Evolutionary conservation across 2,329 filamentous ascomycete genomes (phyloP).

Genomic region (Aureobasidium uvarum): DNA sequence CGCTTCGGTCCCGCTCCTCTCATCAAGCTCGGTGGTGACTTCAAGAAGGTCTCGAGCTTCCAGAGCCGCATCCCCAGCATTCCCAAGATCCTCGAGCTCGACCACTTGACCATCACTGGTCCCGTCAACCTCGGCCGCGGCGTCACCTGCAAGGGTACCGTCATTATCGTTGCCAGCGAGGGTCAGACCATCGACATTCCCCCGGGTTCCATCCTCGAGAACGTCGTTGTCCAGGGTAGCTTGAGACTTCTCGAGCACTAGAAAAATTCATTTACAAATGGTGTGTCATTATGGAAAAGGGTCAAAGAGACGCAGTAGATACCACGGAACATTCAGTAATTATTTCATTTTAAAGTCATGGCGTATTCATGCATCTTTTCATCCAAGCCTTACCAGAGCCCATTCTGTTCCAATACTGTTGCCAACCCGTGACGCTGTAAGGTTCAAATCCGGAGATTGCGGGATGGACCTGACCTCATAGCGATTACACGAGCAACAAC

Average conservation of each 20-base stretch:
- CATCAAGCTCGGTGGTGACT: slow-evolving; percentile 98
- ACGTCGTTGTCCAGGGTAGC: slow-evolving; percentile 97
- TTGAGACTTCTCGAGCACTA: slow-evolving; percentile 71
- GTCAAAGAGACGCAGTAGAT: slow-evolving; percentile 25
- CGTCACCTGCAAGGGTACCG: slow-evolving; percentile 94
- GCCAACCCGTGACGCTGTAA: not conserved
- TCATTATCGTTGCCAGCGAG: slow-evolving; percentile 98
- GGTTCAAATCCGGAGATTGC: slow-evolving; percentile 12
- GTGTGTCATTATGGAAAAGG: slow-evolving; percentile 21
- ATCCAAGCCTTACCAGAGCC: not conserved
- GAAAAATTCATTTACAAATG: slow-evolving; percentile 25
- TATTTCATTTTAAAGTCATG: slow-evolving; percentile 24
- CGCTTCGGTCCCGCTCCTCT: slow-evolving; percentile 95
- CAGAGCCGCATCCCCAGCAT: slow-evolving; percentile 83
- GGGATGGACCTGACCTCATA: not conserved
- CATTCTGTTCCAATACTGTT: not conserved
- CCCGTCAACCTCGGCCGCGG: slow-evolving; percentile 95
- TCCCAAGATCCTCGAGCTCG: slow-evolving; percentile 85
- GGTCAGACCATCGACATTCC: slow-evolving; percentile 97
- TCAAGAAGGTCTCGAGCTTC: slow-evolving; percentile 99
- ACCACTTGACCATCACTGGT: slow-evolving; percentile 96
- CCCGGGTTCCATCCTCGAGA: slow-evolving; percentile 94
- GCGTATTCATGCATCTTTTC: slow-evolving; percentile 22
- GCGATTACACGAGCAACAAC: not conserved
- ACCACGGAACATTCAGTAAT: slow-evolving; percentile 27